phyloP scores from a whole-genome alignment of 768 basidiomycete genomes.

The Hortiboletus flavorubellus region DNA sequence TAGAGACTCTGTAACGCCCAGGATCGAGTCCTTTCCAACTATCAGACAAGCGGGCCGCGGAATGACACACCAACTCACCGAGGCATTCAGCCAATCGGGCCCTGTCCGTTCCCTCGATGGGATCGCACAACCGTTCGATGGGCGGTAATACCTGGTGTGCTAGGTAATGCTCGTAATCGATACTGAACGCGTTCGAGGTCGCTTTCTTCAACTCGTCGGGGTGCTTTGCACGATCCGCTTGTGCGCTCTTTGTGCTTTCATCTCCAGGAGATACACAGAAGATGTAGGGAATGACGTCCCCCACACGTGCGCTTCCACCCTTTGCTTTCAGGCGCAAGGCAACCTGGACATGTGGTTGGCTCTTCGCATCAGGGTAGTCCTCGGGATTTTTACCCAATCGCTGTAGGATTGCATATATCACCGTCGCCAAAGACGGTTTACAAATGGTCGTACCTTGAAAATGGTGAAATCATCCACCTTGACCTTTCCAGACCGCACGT shows the following conservation, averaged over 20 bases:
- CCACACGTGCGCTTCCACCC: conserved; percentile 74
- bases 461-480: conserved; percentile 94
- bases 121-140: conserved; percentile 91
- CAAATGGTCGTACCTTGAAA: conserved; percentile 64
- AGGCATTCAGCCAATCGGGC: conserved; percentile 92
- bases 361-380: conserved; percentile 94
- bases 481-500: conserved; percentile 72
- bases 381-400: conserved; percentile 95
- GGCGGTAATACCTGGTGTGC: conserved; percentile 91
- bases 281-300: conserved; percentile 95
- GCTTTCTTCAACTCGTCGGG: conserved; percentile 86
- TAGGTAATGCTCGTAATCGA: conserved; percentile 92
- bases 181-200: conserved; percentile 54
- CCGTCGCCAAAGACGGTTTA: background rate
- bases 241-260: conserved; percentile 65
- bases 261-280: conserved; percentile 82
- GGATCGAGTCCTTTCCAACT: conserved; percentile 52
- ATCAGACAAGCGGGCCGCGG: background rate
- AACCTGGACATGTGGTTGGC: conserved; percentile 95
- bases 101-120: conserved; percentile 93
- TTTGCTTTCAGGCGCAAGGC: conserved; percentile 85
- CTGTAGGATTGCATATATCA: conserved; percentile 36
- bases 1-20: conserved; percentile 45
- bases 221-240: conserved; percentile 89
- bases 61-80: conserved; percentile 45